Evolutionary conservation across 2,329 filamentous ascomycete genomes (phyloP), one percentile per base, ranked within the genome.

Genomic region (Xylariomycetidae sp.): DNA sequence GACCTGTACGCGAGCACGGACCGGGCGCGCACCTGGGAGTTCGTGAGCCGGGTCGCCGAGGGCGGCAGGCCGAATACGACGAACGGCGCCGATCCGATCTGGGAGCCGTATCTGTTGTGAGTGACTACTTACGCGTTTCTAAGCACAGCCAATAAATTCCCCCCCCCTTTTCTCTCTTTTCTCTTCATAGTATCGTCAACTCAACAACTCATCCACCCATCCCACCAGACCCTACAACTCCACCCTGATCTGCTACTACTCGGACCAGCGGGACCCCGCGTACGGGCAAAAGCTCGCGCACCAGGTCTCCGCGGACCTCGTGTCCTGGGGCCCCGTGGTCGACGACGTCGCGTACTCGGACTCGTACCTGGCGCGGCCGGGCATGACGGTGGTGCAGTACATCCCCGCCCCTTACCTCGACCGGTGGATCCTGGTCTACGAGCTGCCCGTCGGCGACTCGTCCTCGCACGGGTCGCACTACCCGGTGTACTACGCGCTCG

Each of bases 251-350:
- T 61, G 69, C 45, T 85, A 82, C 64, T 85, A 84, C 61, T 77
- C 80, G 2, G 81, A 85, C 54, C 81, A 85, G 51, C 70, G 81
- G 23, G 77, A 79, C 41, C 69, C 77, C 38, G 59, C 61, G 2
- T 64, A 84, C 47, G 80, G 80, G n/a, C 81, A 85, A 54, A 82
- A 84, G 48, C 66, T 85, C 31, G 67, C 74, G 2, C 79, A 85
- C 52, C 77, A 83, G 55, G 63, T 64, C n/a, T 69, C 74, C 4
- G 64, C 56, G 1, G 75, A 85, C 47, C 63, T 82, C 9, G 57
- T 63, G 38, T 71, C 54, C n/a, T 85, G 80, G 80, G 68, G 67
- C 7, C 51, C 66, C 0, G 60, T 70, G 3, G 67, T 81, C 30
- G 65, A 80, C 38, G 79, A 85, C 46, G 77, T 81, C 27, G 62